Evolutionary conservation across 2,329 filamentous ascomycete species (phyloP).

Genomic region (Xylaria sp.): DNA sequence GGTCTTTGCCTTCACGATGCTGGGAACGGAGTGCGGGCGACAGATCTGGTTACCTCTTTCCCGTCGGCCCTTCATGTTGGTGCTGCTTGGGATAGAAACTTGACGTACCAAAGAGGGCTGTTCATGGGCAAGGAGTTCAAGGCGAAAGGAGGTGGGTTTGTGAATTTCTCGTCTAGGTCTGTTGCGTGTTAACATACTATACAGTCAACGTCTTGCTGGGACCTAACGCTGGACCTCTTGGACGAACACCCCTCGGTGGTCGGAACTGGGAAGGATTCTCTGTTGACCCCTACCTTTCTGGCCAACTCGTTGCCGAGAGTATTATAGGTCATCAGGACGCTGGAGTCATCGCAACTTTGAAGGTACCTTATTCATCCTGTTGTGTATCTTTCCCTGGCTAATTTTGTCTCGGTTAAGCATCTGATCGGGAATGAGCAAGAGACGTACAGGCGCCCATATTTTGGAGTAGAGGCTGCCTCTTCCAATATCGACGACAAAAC

Average conservation of each 20-base stretch:
- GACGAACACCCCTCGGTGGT: conserved; percentile 73
- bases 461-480: conserved; percentile 64
- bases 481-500: conserved; percentile 74
- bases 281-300: conserved; percentile 77
- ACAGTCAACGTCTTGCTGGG: conserved; percentile 69
- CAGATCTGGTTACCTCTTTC: conserved; percentile 61
- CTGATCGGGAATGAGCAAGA: conserved; percentile 72
- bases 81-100: conserved; percentile 64
- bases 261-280: conserved; percentile 74
- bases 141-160: conserved; percentile 57
- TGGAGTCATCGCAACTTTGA: conserved; percentile 82
- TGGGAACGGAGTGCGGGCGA: conserved; percentile 60
- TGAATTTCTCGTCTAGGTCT: background rate
- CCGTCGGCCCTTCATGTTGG: conserved; percentile 61
- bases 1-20: conserved; percentile 63
- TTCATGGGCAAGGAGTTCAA: conserved; percentile 69
- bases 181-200: background rate
- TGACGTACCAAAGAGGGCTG: conserved; percentile 62
- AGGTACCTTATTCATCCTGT: conserved; percentile 48
- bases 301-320: conserved; percentile 75
- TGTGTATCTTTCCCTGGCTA: conserved; percentile 17
- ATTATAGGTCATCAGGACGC: conserved; percentile 80
- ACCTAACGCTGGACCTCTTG: conserved; percentile 76
- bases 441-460: conserved; percentile 56
- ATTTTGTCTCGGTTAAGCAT: conserved; percentile 59